Conservation (phyloP, 148 eudicot genomes). For the Hydrangea macrophylla region DNA sequence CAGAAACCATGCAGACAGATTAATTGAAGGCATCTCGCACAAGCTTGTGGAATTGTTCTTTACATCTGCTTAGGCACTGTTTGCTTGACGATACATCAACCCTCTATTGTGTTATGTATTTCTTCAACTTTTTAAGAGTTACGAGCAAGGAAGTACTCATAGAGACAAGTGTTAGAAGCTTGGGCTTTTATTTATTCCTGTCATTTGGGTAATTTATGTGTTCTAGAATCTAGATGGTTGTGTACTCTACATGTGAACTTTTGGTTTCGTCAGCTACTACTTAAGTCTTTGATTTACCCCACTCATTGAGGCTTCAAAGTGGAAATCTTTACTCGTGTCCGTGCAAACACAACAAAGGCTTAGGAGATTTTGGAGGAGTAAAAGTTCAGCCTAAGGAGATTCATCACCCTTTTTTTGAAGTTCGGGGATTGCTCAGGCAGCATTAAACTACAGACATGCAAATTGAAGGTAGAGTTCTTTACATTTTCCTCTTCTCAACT, state of each 20-base stretch:
- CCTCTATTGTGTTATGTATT: constrained; percentile 29
- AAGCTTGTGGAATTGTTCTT: constrained; percentile 13
- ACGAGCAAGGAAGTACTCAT: constrained; percentile 26
- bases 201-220: constrained; percentile 20
- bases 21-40: constrained; percentile 13
- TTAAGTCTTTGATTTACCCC: constrained; percentile 19
- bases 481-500: neutral
- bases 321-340: constrained; percentile 21
- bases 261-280: constrained; percentile 20
- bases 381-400: constrained; percentile 15
- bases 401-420: constrained; percentile 4
- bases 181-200: constrained; percentile 27
- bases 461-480: constrained; percentile 16
- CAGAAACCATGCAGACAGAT: constrained; percentile 52
- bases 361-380: constrained; percentile 20
- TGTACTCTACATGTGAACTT: constrained; percentile 12
- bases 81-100: constrained; percentile 27
- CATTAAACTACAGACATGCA: constrained; percentile 1
- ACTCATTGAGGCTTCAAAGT: constrained; percentile 13
- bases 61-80: constrained; percentile 20
- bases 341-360: constrained; percentile 12
- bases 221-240: constrained; percentile 24
- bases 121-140: constrained; percentile 22
- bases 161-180: constrained; percentile 32
- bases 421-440: constrained; percentile 3